Base-by-base conservation (phyloP, 2,329 filamentous ascomycete species). In the Hortaea sp. region DNA sequence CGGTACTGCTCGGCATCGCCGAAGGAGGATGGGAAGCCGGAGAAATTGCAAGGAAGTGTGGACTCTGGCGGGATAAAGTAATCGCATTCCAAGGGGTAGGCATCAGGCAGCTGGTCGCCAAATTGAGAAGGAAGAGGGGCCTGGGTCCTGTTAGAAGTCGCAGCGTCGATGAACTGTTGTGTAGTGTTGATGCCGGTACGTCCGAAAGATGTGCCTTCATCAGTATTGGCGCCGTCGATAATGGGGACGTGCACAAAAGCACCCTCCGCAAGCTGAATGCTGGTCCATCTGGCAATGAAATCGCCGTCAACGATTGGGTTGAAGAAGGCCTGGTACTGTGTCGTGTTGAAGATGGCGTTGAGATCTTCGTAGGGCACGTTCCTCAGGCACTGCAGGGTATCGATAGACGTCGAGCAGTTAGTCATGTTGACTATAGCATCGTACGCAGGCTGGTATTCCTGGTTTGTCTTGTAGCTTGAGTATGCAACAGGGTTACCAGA, bases 301-400 rank as follows among this genome's bases (percentile, higher is more conserved):
- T 67, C 62, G 1, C 72, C 72, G 45, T 76, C 73, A 11, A 72
- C 58, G n/a, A 72, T 51, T 9, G 47, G 47, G 6, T 13, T 39
- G n/a, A 11, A 49, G 4, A 12, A 10, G 20, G 11, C 29, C 3
- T n/a, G 11, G n/a, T 29, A 42, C 6, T 28, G n/a, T 5, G 44
- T 49, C 20, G 49, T 55, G 50, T 59, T 62, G 45, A 64, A 51
- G 42, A 58, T 50, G 29, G 49, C 50, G 46, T 60, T 59, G n/a
- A 64, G 41, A 2, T 52, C 52, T 4, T 51, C 52, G 13, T 55
- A 53, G 2, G 61, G 60, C 2, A 59, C 64, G 1, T 62, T 63
- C 13, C 85, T 79, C 9, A 94, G 74, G 59, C 84, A 88, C 10
- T 72, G 69, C 7, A 88, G 69, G 0, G 78, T 79, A 57, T 85